Evolutionary conservation across 257 asterid species (phyloP).

Genomic region (Gentiana straminea): DNA sequence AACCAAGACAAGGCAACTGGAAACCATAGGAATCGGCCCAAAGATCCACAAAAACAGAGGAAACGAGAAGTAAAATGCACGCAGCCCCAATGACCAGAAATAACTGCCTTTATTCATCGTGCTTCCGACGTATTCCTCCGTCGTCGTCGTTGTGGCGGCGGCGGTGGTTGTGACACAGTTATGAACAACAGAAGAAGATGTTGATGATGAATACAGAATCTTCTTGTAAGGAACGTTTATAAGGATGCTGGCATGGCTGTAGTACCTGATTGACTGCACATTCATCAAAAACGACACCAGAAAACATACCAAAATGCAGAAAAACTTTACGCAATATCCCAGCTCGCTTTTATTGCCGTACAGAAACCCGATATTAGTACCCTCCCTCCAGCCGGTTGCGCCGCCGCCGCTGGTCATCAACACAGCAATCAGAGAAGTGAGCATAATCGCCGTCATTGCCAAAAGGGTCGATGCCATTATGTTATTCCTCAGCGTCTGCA

Average conservation of each 20-base stretch:
- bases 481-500: too few species aligned
- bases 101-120: too few species aligned
- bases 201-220: not conserved
- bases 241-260: too few species aligned
- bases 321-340: conserved; percentile 49
- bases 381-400: not conserved
- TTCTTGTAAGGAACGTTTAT: not conserved
- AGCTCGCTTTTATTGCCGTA: conserved; percentile 29
- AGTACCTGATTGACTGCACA: too few species aligned
- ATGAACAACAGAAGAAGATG: too few species aligned
- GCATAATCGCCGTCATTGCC: conserved; percentile 75
- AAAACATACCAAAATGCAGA: conserved; percentile 66
- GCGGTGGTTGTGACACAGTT: too few species aligned
- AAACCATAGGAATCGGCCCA: conserved; percentile 82
- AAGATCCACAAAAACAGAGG: conserved; percentile 85
- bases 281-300: conserved; percentile 23
- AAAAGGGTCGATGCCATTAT: conserved; percentile 23
- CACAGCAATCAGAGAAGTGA: conserved; percentile 70
- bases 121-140: too few species aligned
- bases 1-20: conserved; percentile 40
- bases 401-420: conserved; percentile 43
- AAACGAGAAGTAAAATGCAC: conserved; percentile 72
- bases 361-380: conserved; percentile 18
- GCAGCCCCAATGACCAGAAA: conserved; percentile 7
- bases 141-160: conserved; percentile 3